Percentiles rank a stretch among this genome's conserved stretches.
phyloP scores from a whole-genome alignment of 108 stramenopile species.

The Skeletonema marinoi region DNA sequence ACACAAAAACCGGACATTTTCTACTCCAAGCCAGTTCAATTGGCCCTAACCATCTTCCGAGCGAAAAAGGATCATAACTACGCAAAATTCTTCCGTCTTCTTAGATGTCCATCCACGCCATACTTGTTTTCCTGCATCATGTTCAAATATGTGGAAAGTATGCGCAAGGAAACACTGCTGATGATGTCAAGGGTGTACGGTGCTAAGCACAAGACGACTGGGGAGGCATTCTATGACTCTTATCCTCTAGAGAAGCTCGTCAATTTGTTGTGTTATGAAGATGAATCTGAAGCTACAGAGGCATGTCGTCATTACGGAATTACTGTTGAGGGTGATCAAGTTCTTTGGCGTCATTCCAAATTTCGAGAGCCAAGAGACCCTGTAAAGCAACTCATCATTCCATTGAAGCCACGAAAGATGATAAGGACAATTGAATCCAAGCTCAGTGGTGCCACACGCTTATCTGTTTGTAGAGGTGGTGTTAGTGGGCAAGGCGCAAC shows the following conservation, averaged over 20 bases:
- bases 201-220: constrained; percentile 63
- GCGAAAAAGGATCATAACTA: constrained; percentile 85
- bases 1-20: constrained; percentile 72
- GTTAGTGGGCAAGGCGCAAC: constrained; percentile 74
- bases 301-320: constrained; percentile 83
- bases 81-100: constrained; percentile 78
- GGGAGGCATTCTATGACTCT: constrained; percentile 73
- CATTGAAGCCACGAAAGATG: constrained; percentile 82
- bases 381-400: constrained; percentile 66
- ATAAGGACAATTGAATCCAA: constrained; percentile 83
- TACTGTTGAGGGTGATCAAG: constrained; percentile 57
- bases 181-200: constrained; percentile 85
- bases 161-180: constrained; percentile 75
- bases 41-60: constrained; percentile 84
- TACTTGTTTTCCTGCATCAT: constrained; percentile 84
- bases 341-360: constrained; percentile 69
- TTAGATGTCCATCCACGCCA: constrained; percentile 68
- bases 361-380: constrained; percentile 81
- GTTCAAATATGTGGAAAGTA: constrained; percentile 90
- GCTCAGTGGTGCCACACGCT: constrained; percentile 74
- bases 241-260: constrained; percentile 73
- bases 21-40: constrained; percentile 80
- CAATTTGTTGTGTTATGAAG: constrained; percentile 80
- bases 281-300: constrained; percentile 71
- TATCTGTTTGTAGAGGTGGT: constrained; percentile 86